Evolutionary conservation across 768 basidiomycete genomes (phyloP), one percentile per base, ranked within the genome.

Genomic region (Phanerochaete carnosa): DNA sequence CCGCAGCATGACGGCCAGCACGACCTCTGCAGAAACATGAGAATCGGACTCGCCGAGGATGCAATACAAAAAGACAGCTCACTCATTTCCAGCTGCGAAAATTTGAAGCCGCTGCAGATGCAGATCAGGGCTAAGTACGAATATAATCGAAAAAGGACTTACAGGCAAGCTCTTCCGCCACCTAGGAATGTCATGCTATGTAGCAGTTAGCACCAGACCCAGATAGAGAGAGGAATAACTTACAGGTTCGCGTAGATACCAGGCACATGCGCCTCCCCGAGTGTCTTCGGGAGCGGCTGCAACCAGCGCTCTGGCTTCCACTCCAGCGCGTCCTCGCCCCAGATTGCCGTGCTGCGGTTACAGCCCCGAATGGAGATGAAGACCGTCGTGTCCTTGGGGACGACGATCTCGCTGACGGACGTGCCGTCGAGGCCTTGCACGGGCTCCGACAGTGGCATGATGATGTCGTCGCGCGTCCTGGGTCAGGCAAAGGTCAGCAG

Each of bases 291-390:
- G 32, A 55, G 49, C 8, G 58, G 35, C 3, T 62, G 60, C 3
- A 77, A 55, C 80, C 80, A 82, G 2, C 80, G 73, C 26, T 74
- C 71, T 1, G 80, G 81, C 15, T 71, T 70, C 62, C 80, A 82
- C 37, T 73, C 69, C 22, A 66, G 70, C 2, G 79, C 77, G 37
- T 78, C 75, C 1, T 70, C 57, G 2, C 83, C 83, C 77, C 80
- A 83, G 16, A 79, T 62, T 0, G 64, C 69, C 29, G 72, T 71
- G 4, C 76, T 73, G 8, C 70, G 64, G 63, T 83, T 82, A 26
- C 82, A 69, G 39, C 67, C 68, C 28, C 66, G 64, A 32, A 79
- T 70, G 1, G 79, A 73, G 9, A 78, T 63, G 15, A 70, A 69
- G 11, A 83, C 61, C 1, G 60, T 49, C 0, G 77, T 75, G 16